Conservation (phyloP, 148 eudicot genomes). For the Spergularia marina region DNA sequence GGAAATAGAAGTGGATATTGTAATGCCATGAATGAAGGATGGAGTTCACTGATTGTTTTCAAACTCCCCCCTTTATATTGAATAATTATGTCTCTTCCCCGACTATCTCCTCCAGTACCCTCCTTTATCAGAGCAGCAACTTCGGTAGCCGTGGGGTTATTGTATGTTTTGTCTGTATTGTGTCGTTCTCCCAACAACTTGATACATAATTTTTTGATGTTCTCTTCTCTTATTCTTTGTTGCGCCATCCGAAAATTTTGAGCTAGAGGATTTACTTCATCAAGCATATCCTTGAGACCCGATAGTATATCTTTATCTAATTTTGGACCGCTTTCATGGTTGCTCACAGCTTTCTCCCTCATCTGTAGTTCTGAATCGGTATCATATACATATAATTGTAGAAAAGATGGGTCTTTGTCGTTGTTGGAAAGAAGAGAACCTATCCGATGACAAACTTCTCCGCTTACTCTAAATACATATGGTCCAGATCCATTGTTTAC, state of each 20-base stretch:
- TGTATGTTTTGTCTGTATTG: neutral
- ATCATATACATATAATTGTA: conserved; percentile 23
- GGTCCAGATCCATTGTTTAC: conserved; percentile 16
- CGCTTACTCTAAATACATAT: conserved; percentile 10
- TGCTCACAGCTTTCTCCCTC: neutral
- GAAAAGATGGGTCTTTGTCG: conserved; percentile 18
- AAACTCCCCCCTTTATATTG: neutral
- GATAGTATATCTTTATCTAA: conserved; percentile 5
- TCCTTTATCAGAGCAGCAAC: conserved; percentile 20
- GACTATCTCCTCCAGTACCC: neutral
- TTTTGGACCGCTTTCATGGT: neutral
- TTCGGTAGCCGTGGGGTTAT: conserved; percentile 14
- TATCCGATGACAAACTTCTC: conserved; percentile 23
- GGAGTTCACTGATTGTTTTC: conserved; percentile 12
- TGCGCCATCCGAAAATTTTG: conserved; percentile 21
- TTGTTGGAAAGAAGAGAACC: conserved; percentile 18
- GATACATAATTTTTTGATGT: neutral
- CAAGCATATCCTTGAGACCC: conserved; percentile 5
- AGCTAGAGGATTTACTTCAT: conserved; percentile 13
- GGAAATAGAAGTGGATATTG: conserved; percentile 29
- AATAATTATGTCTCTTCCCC: conserved; percentile 18
- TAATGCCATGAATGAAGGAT: conserved; percentile 18
- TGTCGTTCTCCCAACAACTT: conserved; percentile 2
- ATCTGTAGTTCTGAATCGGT: neutral
- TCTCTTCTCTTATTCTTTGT: neutral